Evolutionary conservation across 805 yeast genomes (phyloP), one percentile per base, ranked within the genome.

Genomic region (Lipomyces yamanashiensis): DNA sequence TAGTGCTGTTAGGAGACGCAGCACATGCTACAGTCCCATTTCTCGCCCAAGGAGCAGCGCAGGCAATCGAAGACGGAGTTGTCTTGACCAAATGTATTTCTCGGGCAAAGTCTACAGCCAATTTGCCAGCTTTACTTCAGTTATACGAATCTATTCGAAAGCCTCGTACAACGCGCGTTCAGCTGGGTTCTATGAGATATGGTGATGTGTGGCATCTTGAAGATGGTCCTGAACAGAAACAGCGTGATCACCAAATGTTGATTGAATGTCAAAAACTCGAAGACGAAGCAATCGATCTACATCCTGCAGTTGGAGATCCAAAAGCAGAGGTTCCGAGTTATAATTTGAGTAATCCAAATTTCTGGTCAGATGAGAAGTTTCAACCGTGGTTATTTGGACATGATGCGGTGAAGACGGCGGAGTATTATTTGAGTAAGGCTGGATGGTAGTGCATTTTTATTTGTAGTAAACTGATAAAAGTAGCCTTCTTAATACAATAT

Each of bases 1-100:
- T 74, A 19, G 66, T 72, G 13, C 66, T 77, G 40, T 67, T 76
- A 52, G 79, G 79, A 1, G 79, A 77, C 62, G 74, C 79, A 1
- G 70, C 72, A 34, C 79, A 77, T 62, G 76, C 78, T 13, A 76
- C 75, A 59, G 71, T 76, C 34, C 76, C 76, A 2, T 72, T 71
- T 60, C 65, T 72, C 33, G 74, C 76, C 7, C 71, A 70, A 45
- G 76, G 76, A 17, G 76, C 76, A 6, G 69, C 74, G 5, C 73
- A 69, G 59, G 76, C 76, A 12, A 59, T 74, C 15, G 76, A 74
- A 61, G 76, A 74, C 47, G 64, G 72, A 71, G 41, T 72, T 70
- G 34, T 50, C 19, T 9, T 62, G 19, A 49, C 55, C 19, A 39
- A 9, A 3, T 33, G 37, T 36, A 4, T 54, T 3, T 28, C 49